Conservation (phyloP, 1,284 basidiomycete genomes). For the Cutaneotrichosporon sp. region DNA sequence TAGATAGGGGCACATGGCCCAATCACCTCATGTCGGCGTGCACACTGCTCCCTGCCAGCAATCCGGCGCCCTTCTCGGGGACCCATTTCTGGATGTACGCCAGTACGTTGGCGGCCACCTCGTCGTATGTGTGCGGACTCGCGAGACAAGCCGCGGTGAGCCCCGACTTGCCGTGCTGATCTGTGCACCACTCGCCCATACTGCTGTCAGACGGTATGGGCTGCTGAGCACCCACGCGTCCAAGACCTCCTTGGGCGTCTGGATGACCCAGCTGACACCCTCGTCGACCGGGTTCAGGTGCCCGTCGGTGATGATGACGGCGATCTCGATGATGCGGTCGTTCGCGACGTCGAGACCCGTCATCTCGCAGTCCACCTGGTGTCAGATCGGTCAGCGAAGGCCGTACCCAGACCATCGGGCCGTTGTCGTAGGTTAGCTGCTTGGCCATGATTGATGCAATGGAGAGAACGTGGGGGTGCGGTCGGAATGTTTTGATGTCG, state of each 20-base stretch:
- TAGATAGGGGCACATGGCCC: not conserved
- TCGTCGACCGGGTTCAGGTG: constrained; percentile 56
- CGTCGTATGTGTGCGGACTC: constrained; percentile 47
- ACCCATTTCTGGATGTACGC: constrained; percentile 56
- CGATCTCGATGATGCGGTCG: constrained; percentile 58
- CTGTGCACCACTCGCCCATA: constrained; percentile 54
- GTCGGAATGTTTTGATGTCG: not conserved
- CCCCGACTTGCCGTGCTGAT: constrained; percentile 52
- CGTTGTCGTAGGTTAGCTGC: constrained; percentile 47
- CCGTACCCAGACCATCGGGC: constrained; percentile 52
- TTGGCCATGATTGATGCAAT: constrained; percentile 7
- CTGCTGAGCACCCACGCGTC: constrained; percentile 41
- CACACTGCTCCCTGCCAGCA: constrained; percentile 57
- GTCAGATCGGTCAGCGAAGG: not conserved
- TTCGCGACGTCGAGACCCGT: constrained; percentile 53
- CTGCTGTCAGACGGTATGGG: constrained; percentile 22
- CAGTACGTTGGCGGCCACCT: constrained; percentile 51
- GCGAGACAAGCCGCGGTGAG: constrained; percentile 49
- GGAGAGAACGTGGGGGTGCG: not conserved
- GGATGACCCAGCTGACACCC: constrained; percentile 57
- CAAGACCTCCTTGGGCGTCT: constrained; percentile 55
- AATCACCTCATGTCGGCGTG: constrained; percentile 55
- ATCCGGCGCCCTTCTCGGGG: constrained; percentile 50
- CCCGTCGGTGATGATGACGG: constrained; percentile 58
- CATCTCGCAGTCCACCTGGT: constrained; percentile 57